A percentile compares a stretch with the other conserved stretches of the same genome.
These are phyloP conservation scores for Parastagonospora nodorum DNA, from an alignment of 2,329 filamentous ascomycete genomes.

Conservation along the genomic window DNA sequence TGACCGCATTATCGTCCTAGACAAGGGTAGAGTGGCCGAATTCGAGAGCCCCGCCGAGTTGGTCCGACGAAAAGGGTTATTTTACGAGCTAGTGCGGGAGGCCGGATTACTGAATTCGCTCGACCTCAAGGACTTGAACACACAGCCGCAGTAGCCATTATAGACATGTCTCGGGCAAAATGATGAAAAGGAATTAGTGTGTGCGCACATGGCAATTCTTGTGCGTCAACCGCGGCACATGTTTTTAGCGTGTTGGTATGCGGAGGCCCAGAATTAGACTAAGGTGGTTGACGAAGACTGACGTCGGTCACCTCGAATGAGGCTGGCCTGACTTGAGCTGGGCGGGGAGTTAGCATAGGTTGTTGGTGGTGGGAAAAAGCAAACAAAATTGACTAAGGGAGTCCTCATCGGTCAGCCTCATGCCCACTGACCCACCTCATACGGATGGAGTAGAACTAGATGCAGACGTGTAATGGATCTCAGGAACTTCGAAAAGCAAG, in stretches of 20 bases:
- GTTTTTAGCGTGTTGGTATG: background rate
- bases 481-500: background rate
- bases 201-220: background rate
- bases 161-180: background rate
- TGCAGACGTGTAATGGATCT: too few relatives aligned
- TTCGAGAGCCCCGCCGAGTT: conserved; percentile 86
- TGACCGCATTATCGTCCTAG: conserved; percentile 91
- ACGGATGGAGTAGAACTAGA: too few relatives aligned
- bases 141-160: background rate
- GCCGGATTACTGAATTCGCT: conserved; percentile 67
- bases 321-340: background rate
- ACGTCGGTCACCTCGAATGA: background rate
- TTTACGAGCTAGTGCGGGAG: conserved; percentile 90
- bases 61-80: conserved; percentile 75
- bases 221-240: background rate
- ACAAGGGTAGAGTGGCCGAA: conserved; percentile 87
- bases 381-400: conserved; percentile 1
- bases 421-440: background rate
- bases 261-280: background rate
- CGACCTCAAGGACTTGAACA: conserved; percentile 8
- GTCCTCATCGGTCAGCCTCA: background rate
- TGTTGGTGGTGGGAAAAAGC: background rate
- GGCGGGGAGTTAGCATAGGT: background rate
- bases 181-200: background rate
- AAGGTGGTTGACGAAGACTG: background rate